A percentile compares a stretch with the other conserved stretches of the same genome.
Evolutionary conservation across 371 early-diverging fungal species (phyloP).

Genomic region (Circinella minor): DNA sequence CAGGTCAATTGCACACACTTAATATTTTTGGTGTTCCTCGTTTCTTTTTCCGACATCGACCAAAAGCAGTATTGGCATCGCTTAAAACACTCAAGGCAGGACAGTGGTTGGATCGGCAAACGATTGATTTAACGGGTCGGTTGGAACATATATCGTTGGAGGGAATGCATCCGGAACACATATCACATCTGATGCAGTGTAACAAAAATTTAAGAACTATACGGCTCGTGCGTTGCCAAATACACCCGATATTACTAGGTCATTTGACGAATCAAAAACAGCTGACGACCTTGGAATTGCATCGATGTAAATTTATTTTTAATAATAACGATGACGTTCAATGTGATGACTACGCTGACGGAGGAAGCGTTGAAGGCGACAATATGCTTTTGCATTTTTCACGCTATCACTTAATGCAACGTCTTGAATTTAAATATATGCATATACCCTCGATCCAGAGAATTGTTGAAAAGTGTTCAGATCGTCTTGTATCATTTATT

Average conservation of each 20-base stretch:
- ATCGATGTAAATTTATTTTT: background rate
- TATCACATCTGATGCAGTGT: background rate
- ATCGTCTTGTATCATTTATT: background rate
- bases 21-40: background rate
- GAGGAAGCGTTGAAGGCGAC: background rate
- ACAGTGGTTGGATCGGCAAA: background rate
- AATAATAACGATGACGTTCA: background rate
- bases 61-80: background rate
- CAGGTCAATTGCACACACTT: background rate
- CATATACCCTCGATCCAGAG: background rate
- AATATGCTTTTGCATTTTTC: background rate
- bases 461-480: conserved; percentile 2
- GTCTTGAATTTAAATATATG: conserved; percentile 1
- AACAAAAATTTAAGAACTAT: background rate
- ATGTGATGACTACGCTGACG: background rate
- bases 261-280: background rate
- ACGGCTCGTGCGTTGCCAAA: background rate
- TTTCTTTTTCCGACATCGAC: conserved; percentile 11
- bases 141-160: background rate
- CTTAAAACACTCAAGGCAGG: conserved; percentile 6
- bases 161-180: conserved; percentile 2
- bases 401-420: background rate
- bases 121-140: background rate
- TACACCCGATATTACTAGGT: background rate
- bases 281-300: conserved; percentile 4